Evolutionary conservation across 441 rosid genomes (phyloP).

Genomic region (Erodium trifolium): DNA sequence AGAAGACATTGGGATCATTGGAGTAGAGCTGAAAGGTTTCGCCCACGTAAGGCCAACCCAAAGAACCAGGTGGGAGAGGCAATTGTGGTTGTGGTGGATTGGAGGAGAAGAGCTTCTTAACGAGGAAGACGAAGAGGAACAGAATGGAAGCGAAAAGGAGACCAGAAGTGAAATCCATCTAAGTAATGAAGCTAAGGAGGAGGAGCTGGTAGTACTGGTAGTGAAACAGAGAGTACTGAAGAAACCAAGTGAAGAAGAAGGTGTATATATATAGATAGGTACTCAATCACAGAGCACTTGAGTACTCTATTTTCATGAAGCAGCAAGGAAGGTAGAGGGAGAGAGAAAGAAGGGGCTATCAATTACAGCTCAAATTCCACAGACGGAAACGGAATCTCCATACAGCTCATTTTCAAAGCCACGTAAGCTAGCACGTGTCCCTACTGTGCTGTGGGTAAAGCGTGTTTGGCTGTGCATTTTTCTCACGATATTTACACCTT

Average conservation of each 20-base stretch:
- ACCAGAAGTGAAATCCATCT: slow-evolving; percentile 38
- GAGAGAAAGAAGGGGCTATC: background rate
- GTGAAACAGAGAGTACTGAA: too few relatives aligned
- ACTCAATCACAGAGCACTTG: too few relatives aligned
- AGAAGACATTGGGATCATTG: slow-evolving; percentile 84
- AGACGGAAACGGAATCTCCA: slow-evolving; percentile 32
- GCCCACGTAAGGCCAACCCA: slow-evolving; percentile 90
- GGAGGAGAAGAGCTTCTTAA: slow-evolving; percentile 19
- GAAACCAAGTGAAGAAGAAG: background rate
- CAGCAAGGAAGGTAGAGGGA: background rate
- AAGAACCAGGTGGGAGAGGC: slow-evolving; percentile 85
- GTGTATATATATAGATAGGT: background rate
- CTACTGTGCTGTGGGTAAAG: too few relatives aligned
- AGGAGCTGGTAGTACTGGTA: background rate
- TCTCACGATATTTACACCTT: too few relatives aligned
- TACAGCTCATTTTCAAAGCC: slow-evolving; percentile 36
- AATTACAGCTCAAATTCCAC: slow-evolving; percentile 44
- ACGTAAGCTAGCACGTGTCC: too few relatives aligned
- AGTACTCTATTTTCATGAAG: too few relatives aligned
- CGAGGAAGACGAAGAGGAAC: slow-evolving; percentile 26
- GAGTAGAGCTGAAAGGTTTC: slow-evolving; percentile 94
- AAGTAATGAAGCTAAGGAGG: background rate
- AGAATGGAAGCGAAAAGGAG: slow-evolving; percentile 23
- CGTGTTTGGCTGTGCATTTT: too few relatives aligned
- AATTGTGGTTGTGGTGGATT: slow-evolving; percentile 22